Evolutionary conservation across 495 filamentous ascomycete genomes (phyloP).

Genomic region (Trichocladium antarcticum): DNA sequence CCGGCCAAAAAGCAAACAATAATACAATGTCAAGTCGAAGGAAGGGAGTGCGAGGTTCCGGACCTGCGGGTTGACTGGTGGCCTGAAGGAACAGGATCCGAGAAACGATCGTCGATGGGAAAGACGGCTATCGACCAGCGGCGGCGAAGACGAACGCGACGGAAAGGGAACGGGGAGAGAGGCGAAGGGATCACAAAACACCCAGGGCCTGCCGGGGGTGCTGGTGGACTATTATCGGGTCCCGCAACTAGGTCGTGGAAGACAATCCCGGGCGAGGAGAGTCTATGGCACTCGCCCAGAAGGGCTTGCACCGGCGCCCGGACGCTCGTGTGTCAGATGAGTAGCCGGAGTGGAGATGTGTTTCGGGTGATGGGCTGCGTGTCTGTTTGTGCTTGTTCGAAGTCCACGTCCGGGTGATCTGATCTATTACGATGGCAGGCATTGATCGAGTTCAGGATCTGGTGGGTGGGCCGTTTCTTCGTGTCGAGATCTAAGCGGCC

Average conservation of each 20-base stretch:
- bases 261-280: conserved; percentile 11
- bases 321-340: conserved; percentile 33
- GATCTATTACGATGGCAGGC: conserved; percentile 39
- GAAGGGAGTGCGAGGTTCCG: conserved; percentile 35
- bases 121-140: conserved; percentile 41
- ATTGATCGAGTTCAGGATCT: conserved; percentile 23
- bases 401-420: conserved; percentile 37
- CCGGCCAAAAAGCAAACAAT: neutral
- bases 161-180: conserved; percentile 25
- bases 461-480: conserved; percentile 4
- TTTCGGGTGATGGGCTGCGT: conserved; percentile 33
- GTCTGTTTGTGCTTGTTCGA: conserved; percentile 28
- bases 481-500: conserved; percentile 11
- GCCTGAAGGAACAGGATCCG: conserved; percentile 12
- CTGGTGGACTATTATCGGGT: conserved; percentile 33
- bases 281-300: conserved; percentile 19
- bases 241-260: conserved; percentile 1
- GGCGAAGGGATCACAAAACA: conserved; percentile 19
- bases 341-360: conserved; percentile 20
- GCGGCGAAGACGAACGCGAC: conserved; percentile 26
- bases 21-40: conserved; percentile 19
- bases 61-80: conserved; percentile 31
- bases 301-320: conserved; percentile 21
- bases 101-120: conserved; percentile 31
- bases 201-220: conserved; percentile 21